A percentile compares a stretch with the other conserved stretches of the same genome.
Conservation (phyloP, 2,329 filamentous ascomycete species). For the Xylaria sp. region DNA sequence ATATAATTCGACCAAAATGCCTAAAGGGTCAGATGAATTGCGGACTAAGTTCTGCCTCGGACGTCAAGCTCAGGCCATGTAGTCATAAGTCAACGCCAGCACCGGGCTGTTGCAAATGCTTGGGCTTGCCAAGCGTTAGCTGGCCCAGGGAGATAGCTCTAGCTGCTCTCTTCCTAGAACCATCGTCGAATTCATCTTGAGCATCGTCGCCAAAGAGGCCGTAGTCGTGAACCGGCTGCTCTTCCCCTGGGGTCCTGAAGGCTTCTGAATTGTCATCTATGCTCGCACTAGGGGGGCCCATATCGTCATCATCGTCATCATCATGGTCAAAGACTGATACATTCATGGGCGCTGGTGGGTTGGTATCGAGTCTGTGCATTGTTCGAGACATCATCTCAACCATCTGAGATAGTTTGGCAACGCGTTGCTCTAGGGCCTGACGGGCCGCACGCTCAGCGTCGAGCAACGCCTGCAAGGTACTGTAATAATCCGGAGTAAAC, state of each 20-base stretch:
- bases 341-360: constrained; percentile 49
- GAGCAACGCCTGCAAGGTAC: constrained; percentile 63
- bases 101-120: constrained; percentile 40
- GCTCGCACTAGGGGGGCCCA: constrained; percentile 46
- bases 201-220: constrained; percentile 59
- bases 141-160: constrained; percentile 73
- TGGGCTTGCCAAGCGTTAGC: constrained; percentile 61
- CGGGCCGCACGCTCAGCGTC: constrained; percentile 68
- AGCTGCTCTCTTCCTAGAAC: constrained; percentile 64
- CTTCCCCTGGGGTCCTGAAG: constrained; percentile 65
- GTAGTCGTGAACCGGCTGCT: constrained; percentile 52
- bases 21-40: constrained; percentile 16
- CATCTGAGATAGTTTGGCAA: constrained; percentile 63
- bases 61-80: constrained; percentile 42
- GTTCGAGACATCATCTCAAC: constrained; percentile 60
- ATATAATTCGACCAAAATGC: not conserved
- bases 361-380: constrained; percentile 50
- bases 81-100: constrained; percentile 50
- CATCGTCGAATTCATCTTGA: constrained; percentile 52
- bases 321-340: constrained; percentile 58
- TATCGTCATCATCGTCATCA: constrained; percentile 56
- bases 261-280: constrained; percentile 56
- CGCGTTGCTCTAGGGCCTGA: constrained; percentile 65
- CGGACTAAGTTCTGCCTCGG: constrained; percentile 5
- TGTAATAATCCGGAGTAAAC: constrained; percentile 61